These are phyloP conservation scores for Sphaceloma murrayae DNA, from an alignment of 2,329 filamentous ascomycete species.

Conservation along the genomic window DNA sequence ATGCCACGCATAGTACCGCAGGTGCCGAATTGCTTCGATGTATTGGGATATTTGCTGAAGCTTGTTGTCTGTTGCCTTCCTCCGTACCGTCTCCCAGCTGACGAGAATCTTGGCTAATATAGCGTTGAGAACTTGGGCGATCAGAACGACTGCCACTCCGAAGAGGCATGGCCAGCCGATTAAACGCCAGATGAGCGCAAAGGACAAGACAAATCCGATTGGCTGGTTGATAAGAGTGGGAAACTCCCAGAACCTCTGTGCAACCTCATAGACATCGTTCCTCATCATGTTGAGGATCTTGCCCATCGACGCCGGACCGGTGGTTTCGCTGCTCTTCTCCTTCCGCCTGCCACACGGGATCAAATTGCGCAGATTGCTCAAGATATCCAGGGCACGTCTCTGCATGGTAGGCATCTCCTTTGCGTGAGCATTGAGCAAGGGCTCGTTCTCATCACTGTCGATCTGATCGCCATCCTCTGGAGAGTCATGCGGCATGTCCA, in stretches of 20 bases:
- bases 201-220: conserved; percentile 63
- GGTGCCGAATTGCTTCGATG: conserved; percentile 72
- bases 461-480: conserved; percentile 22
- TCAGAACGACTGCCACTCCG: conserved; percentile 56
- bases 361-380: not conserved
- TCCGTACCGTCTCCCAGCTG: conserved; percentile 59
- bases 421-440: conserved; percentile 6
- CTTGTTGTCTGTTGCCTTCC: conserved; percentile 64
- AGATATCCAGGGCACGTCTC: not conserved
- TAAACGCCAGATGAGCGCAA: conserved; percentile 64
- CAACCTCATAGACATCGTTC: conserved; percentile 61
- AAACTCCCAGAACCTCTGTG: conserved; percentile 80
- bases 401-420: conserved; percentile 16
- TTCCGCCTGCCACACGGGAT: not conserved
- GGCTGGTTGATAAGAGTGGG: conserved; percentile 66
- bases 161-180: conserved; percentile 71
- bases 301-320: conserved; percentile 66
- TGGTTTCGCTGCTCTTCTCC: conserved; percentile 24
- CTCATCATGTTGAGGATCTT: conserved; percentile 86
- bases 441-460: conserved; percentile 18
- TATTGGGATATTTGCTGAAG: conserved; percentile 77
- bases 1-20: conserved; percentile 78
- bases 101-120: conserved; percentile 58
- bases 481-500: not conserved
- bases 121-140: conserved; percentile 61